A percentile compares a stretch with the other conserved stretches of the same genome.
Evolutionary conservation across 768 basidiomycete species (phyloP).

Genomic region (Cystoderma amianthinum): DNA sequence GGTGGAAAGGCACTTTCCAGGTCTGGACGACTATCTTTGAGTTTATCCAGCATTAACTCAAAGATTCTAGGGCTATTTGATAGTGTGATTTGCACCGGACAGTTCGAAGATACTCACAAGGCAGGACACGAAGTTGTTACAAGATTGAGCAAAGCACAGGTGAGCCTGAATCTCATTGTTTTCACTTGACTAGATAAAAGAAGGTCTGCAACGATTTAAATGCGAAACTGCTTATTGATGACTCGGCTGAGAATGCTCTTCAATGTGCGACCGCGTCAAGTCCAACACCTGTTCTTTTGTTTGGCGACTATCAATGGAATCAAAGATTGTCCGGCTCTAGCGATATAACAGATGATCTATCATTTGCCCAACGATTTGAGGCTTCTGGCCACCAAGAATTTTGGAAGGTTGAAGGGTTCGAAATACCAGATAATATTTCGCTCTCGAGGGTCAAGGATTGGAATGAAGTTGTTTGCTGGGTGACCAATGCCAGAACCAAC

Average conservation of each 20-base stretch:
- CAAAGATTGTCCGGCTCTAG: slow-evolving; percentile 40
- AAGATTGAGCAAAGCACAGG: slow-evolving; percentile 67
- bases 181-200: not conserved
- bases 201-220: slow-evolving; percentile 61
- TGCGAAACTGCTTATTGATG: slow-evolving; percentile 68
- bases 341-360: slow-evolving; percentile 44
- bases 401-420: slow-evolving; percentile 47
- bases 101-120: slow-evolving; percentile 53
- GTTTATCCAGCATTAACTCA: not conserved
- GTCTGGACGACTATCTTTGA: slow-evolving; percentile 19
- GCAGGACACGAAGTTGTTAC: slow-evolving; percentile 37
- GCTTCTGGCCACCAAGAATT: slow-evolving; percentile 42
- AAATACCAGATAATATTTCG: slow-evolving; percentile 40
- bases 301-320: slow-evolving; percentile 77
- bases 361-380: slow-evolving; percentile 43
- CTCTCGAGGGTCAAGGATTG: slow-evolving; percentile 56
- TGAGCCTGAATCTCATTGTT: slow-evolving; percentile 14
- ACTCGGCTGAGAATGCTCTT: slow-evolving; percentile 73
- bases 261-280: slow-evolving; percentile 41
- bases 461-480: slow-evolving; percentile 47
- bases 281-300: slow-evolving; percentile 59
- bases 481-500: slow-evolving; percentile 22
- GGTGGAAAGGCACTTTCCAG: slow-evolving; percentile 61
- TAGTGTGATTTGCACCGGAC: slow-evolving; percentile 65
- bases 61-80: slow-evolving; percentile 37